These are phyloP conservation scores for Botryosphaeria dothidea DNA, from an alignment of 2,329 filamentous ascomycete species.

Conservation along the genomic window DNA sequence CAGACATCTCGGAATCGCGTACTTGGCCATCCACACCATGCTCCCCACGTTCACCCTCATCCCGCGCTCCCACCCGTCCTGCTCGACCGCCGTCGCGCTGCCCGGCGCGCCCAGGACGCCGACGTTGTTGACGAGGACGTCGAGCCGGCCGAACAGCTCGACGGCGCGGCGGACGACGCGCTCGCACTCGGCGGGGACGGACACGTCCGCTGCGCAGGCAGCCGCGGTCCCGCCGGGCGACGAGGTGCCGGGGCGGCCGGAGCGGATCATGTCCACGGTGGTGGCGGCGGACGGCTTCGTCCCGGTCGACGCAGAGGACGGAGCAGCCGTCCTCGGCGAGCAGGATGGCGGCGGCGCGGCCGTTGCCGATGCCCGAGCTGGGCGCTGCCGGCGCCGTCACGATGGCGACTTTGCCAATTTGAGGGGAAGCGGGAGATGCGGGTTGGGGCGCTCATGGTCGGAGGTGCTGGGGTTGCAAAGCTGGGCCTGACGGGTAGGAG, in stretches of 20 bases:
- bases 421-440: conserved; percentile 37
- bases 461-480: not conserved
- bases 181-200: conserved; percentile 33
- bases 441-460: not conserved
- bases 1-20: conserved; percentile 61
- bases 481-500: not conserved
- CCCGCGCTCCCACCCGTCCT: conserved; percentile 57
- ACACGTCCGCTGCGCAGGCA: no score
- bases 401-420: conserved; percentile 53
- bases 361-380: conserved; percentile 63
- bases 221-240: no score
- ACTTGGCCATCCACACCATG: conserved; percentile 66
- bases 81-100: conserved; percentile 62
- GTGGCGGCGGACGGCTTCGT: conserved; percentile 50
- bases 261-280: conserved; percentile 56
- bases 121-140: conserved; percentile 67
- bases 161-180: conserved; percentile 44
- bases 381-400: conserved; percentile 59
- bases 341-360: conserved; percentile 58
- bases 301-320: conserved; percentile 35
- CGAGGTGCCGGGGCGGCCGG: conserved; percentile 32
- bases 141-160: conserved; percentile 50
- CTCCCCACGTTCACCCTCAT: conserved; percentile 64
- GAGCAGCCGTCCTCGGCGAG: conserved; percentile 60
- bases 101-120: conserved; percentile 59